Percentiles rank a stretch among this genome's conserved stretches.
Conservation (phyloP, 352 stramenopile species). For the Globisporangium canariense region DNA sequence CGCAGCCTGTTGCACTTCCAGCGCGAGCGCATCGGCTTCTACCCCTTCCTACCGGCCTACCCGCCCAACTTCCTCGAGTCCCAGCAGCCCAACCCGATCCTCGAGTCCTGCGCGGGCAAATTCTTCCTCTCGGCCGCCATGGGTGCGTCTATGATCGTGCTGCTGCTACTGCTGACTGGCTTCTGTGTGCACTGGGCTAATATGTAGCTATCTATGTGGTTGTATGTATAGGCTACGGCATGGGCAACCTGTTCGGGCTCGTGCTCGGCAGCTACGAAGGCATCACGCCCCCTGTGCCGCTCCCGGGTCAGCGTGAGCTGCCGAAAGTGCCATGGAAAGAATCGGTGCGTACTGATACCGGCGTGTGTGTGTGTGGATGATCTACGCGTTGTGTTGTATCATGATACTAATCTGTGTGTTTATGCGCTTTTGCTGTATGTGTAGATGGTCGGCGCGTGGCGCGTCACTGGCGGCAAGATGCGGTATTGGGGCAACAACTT, state of each 20-base stretch:
- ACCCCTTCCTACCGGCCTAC: constrained; percentile 72
- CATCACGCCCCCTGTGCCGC: constrained; percentile 74
- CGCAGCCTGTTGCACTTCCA: constrained; percentile 45
- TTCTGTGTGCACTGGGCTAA: background rate
- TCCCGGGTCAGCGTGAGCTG: constrained; percentile 75
- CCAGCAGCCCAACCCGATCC: constrained; percentile 69
- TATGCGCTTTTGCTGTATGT: background rate
- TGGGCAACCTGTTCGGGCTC: constrained; percentile 77
- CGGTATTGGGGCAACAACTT: constrained; percentile 87
- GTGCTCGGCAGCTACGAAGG: constrained; percentile 84
- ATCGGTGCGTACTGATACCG: constrained; percentile 33
- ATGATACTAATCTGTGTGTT: background rate
- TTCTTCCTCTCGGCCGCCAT: constrained; percentile 78
- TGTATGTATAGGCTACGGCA: constrained; percentile 52
- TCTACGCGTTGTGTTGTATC: background rate
- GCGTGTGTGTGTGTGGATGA: background rate
- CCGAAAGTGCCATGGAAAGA: constrained; percentile 79
- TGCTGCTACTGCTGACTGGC: background rate
- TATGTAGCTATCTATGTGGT: constrained; percentile 2
- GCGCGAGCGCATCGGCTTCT: constrained; percentile 45
- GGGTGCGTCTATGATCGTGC: constrained; percentile 34
- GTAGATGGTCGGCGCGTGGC: constrained; percentile 64
- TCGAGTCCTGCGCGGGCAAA: constrained; percentile 78
- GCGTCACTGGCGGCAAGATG: constrained; percentile 71
- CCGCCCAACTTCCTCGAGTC: constrained; percentile 57